phyloP scores from a whole-genome alignment of 2,329 filamentous ascomycete genomes.

The Diaporthe humulicola region DNA sequence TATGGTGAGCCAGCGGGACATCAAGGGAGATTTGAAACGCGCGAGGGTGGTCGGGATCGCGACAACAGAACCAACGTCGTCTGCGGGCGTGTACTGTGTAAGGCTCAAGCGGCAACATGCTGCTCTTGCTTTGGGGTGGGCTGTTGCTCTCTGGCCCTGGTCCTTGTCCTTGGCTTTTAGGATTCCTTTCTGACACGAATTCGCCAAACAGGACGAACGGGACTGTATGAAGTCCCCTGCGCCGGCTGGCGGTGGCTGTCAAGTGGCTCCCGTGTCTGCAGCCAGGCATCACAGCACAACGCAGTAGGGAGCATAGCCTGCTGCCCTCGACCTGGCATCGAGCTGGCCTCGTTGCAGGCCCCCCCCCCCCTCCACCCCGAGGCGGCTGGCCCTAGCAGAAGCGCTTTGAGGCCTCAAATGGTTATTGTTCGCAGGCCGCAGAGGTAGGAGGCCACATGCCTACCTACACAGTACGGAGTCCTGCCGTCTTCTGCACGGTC shows the following conservation, averaged over 20 bases:
- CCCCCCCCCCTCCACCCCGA: background rate
- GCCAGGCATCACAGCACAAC: background rate
- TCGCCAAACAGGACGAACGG: constrained; percentile 11
- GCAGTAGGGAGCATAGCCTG: background rate
- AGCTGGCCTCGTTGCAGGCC: background rate
- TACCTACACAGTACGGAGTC: background rate
- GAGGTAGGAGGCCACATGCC: background rate
- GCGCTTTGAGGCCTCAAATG: background rate
- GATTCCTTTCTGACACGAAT: background rate
- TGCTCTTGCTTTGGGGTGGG: background rate
- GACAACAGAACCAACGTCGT: constrained; percentile 3
- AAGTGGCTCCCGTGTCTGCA: constrained; percentile 22
- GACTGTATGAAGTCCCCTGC: background rate
- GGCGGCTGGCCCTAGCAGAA: background rate
- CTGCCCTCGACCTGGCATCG: background rate
- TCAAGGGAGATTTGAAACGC: constrained; percentile 30
- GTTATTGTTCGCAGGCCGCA: background rate
- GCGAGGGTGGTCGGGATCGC: constrained; percentile 18
- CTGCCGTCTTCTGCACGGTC: background rate
- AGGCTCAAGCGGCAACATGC: background rate
- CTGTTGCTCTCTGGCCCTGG: background rate
- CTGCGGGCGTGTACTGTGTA: background rate
- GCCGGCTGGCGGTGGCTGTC: constrained; percentile 15
- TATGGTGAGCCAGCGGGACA: background rate
- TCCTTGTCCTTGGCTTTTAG: constrained; percentile 10